Conservation (phyloP, 2,329 filamentous ascomycete species). For the Fonsecaea multimorphosa region DNA sequence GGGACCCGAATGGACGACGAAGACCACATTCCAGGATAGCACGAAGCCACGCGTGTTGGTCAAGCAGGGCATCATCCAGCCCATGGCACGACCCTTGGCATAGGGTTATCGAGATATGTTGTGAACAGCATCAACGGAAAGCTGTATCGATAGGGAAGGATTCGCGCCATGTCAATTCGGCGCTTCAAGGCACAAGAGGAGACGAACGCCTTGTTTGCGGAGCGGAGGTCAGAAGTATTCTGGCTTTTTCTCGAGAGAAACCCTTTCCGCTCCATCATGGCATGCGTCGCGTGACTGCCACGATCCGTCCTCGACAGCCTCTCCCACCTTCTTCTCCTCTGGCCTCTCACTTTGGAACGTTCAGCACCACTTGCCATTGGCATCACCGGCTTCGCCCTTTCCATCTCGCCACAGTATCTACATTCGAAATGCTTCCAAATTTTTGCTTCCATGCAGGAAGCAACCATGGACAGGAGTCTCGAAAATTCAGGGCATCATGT, state of each 20-base stretch:
- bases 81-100: slow-evolving; percentile 78
- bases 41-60: slow-evolving; percentile 89
- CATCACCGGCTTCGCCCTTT: not conserved
- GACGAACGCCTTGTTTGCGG: not conserved
- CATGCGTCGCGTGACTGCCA: not conserved
- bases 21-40: slow-evolving; percentile 86
- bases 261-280: not conserved
- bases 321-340: not conserved
- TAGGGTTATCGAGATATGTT: slow-evolving; percentile 37
- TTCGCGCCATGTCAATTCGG: not conserved
- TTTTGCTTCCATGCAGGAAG: not conserved
- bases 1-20: slow-evolving; percentile 95
- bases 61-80: slow-evolving; percentile 87
- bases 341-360: not conserved
- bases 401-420: not conserved
- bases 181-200: not conserved
- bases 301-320: not conserved
- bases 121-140: not conserved
- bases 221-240: not conserved
- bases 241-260: not conserved
- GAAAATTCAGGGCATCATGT: not conserved
- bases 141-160: not conserved
- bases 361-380: not conserved
- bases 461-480: slow-evolving; percentile 1
- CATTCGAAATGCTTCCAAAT: not conserved